Evolutionary conservation across 192 early-diverging fungal species (phyloP).

Genomic region (Linnemannia schmuckeri): DNA sequence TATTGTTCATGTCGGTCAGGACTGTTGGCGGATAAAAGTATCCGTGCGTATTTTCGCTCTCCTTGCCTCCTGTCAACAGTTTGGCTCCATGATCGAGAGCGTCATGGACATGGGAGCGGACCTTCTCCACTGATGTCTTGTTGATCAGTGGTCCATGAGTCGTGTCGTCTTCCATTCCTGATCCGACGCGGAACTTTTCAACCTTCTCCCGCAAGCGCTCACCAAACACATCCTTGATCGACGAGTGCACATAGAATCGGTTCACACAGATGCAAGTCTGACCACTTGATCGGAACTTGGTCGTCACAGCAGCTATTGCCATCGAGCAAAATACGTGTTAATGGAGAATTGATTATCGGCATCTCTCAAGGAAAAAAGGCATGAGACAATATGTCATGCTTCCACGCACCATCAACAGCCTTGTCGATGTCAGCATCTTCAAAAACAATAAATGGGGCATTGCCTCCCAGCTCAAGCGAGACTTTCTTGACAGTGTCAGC

Average conservation of each 20-base stretch:
- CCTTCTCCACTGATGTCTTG: constrained; percentile 74
- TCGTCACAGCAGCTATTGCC: constrained; percentile 60
- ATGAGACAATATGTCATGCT: background rate
- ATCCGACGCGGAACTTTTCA: constrained; percentile 73
- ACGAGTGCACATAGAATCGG: constrained; percentile 81
- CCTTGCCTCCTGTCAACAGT: constrained; percentile 73
- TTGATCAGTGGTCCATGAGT: constrained; percentile 90
- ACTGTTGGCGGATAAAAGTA: constrained; percentile 90
- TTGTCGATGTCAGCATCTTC: constrained; percentile 81
- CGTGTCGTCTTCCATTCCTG: constrained; percentile 74
- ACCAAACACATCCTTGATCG: constrained; percentile 76
- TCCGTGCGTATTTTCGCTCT: constrained; percentile 56
- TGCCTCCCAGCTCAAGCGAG: constrained; percentile 88
- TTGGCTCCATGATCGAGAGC: constrained; percentile 81
- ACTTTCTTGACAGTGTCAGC: constrained; percentile 79
- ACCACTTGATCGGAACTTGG: constrained; percentile 81
- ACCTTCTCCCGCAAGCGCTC: constrained; percentile 68
- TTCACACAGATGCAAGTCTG: constrained; percentile 87
- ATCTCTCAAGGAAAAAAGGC: background rate
- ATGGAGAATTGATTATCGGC: no score
- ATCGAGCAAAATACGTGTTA: background rate
- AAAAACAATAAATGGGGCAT: constrained; percentile 85
- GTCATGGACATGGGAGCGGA: constrained; percentile 75
- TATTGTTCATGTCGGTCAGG: constrained; percentile 73
- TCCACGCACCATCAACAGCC: constrained; percentile 67